Percentiles rank a stretch among this genome's conserved stretches.
Evolutionary conservation across 2,329 filamentous ascomycete genomes (phyloP).

Genomic region (Periconia macrospinosa): DNA sequence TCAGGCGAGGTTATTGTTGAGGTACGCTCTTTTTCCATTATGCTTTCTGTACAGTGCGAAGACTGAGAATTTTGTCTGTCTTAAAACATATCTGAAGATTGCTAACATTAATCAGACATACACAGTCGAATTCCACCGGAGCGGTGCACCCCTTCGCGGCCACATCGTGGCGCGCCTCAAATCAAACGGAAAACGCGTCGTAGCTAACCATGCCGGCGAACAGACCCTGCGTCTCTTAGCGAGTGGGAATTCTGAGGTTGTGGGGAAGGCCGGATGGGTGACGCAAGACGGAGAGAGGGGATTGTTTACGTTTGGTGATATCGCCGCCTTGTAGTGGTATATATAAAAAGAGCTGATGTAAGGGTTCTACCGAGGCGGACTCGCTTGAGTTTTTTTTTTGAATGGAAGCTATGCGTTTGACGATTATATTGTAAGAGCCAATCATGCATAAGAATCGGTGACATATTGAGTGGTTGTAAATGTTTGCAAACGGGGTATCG

Average conservation of each 20-base stretch:
- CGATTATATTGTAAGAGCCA: no score
- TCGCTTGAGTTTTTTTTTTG: no score
- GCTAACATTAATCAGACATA: conserved; percentile 54
- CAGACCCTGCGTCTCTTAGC: conserved; percentile 51
- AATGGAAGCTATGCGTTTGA: no score
- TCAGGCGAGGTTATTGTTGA: conserved; percentile 58
- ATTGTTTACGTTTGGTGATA: conserved; percentile 31
- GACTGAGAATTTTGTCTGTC: not conserved
- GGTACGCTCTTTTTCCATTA: conserved; percentile 41
- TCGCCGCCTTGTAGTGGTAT: conserved; percentile 3
- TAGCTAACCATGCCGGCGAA: conserved; percentile 60
- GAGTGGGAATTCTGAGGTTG: conserved; percentile 48
- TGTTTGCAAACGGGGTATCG: no score
- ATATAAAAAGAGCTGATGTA: no score
- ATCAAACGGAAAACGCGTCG: conserved; percentile 51
- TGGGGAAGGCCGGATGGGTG: conserved; percentile 55
- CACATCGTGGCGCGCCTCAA: conserved; percentile 58
- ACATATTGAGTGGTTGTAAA: no score
- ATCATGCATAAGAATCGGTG: no score
- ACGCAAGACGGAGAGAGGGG: conserved; percentile 29
- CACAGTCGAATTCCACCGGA: conserved; percentile 59
- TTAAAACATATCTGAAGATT: not conserved
- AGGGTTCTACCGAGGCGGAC: no score
- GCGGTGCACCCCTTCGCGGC: conserved; percentile 52
- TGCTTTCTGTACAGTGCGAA: not conserved